Evolutionary conservation across 2,329 filamentous ascomycete species (phyloP), one percentile per base, ranked within the genome.

Genomic region (Ceratocystis cubensis): DNA sequence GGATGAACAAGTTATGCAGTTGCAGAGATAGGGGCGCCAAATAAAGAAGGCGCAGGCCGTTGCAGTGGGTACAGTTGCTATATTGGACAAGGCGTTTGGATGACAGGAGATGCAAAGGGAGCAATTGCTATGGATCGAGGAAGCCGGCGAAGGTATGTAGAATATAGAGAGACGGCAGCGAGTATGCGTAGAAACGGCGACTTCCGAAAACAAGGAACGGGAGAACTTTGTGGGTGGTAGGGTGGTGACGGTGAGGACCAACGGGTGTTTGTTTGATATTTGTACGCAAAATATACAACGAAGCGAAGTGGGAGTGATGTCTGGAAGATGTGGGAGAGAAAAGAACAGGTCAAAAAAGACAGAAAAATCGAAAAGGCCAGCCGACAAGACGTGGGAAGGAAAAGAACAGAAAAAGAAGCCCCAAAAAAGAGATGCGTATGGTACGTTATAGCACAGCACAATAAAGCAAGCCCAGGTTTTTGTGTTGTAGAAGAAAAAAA

Each of bases 361-460:
- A 22, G n/a, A n/a, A 62, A 30, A 62, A 62, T 22, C 41, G n/a
- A 62, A 62, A 45, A 62, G 37, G 41, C 59, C 33, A 45, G 59
- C 59, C 59, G 33, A 44, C 10, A 62, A 25, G 33, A 62, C 25
- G 53, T 33, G 53, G 53, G 13, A 50, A n/a, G 15, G 25, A 62
- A 44, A 37, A 20, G 37, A 44, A 61, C n/a, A 61, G 28, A 61
- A 20, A 33, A 67, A 41, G 57, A 65, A 61, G 64, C 37, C 37
- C 37, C 37, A 13, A 41, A 10, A 15, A 41, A 2, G 33, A 41
- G 37, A 41, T 41, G 15, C 3, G 37, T 17, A 61, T 33, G 25
- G 10, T 33, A 41, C 15, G 33, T 25, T 15, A 61, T 7, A 61
- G 37, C 7, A 61, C 17, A 7, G 10, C 8, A 41, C 28, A 25